Percentiles rank a stretch among this genome's conserved stretches.
Evolutionary conservation across 371 early-diverging fungal genomes (phyloP).

Genomic region (Apophysomyces sp.): DNA sequence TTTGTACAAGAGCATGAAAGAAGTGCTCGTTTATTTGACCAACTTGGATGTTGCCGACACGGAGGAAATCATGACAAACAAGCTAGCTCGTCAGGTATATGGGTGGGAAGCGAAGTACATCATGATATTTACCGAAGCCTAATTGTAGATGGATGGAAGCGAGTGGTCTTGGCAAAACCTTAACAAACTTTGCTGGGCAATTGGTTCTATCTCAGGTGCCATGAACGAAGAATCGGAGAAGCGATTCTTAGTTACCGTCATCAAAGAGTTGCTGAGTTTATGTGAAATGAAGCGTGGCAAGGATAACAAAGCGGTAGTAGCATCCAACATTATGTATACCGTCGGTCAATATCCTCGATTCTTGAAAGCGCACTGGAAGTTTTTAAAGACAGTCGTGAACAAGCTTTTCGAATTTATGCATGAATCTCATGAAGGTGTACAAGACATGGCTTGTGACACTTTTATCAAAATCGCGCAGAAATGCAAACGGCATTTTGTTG

Average conservation of each 20-base stretch:
- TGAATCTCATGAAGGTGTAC: slow-evolving; percentile 99
- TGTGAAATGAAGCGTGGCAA: slow-evolving; percentile 96
- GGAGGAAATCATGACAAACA: slow-evolving; percentile 92
- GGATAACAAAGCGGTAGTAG: slow-evolving; percentile 99
- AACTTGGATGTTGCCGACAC: slow-evolving; percentile 93
- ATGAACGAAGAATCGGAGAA: slow-evolving; percentile 97
- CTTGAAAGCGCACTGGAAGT: slow-evolving; percentile 98
- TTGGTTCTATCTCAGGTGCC: slow-evolving; percentile 97
- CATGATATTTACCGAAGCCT: not conserved
- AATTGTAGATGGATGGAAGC: slow-evolving; percentile 76
- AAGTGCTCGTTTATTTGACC: slow-evolving; percentile 96
- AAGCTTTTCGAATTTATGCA: slow-evolving; percentile 99
- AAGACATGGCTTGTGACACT: slow-evolving; percentile 99
- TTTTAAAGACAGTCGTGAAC: slow-evolving; percentile 99
- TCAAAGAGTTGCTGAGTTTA: slow-evolving; percentile 94
- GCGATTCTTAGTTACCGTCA: slow-evolving; percentile 95
- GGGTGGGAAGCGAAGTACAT: not conserved
- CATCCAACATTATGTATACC: slow-evolving; percentile 99
- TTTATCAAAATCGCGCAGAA: slow-evolving; percentile 98
- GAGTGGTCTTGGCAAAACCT: slow-evolving; percentile 97
- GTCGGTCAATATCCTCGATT: slow-evolving; percentile 99
- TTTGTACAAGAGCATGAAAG: slow-evolving; percentile 98
- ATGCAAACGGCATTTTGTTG: slow-evolving; percentile 93
- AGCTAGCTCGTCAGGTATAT: slow-evolving; percentile 81
- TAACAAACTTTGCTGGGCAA: slow-evolving; percentile 99